phyloP scores from a whole-genome alignment of 345 rosid genomes.

The Carallia pectinifolia region DNA sequence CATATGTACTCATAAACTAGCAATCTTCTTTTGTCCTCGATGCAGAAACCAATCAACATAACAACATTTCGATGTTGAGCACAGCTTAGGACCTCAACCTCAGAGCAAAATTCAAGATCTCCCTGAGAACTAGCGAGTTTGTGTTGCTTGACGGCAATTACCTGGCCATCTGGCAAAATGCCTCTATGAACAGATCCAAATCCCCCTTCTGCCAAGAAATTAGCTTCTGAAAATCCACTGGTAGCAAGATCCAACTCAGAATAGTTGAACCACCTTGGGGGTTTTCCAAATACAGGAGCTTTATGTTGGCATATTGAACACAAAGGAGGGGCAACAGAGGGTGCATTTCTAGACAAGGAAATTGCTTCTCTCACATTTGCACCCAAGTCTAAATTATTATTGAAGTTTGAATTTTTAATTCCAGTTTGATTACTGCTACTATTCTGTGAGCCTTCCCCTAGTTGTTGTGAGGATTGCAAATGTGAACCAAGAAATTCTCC shows the following conservation, averaged over 20 bases:
- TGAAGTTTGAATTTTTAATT: slow-evolving; percentile 47
- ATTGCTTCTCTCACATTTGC: slow-evolving; percentile 85
- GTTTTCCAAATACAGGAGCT: slow-evolving; percentile 96
- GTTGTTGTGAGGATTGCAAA: slow-evolving; percentile 46
- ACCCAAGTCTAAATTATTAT: slow-evolving; percentile 57
- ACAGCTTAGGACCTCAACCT: slow-evolving; percentile 98
- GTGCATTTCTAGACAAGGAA: slow-evolving; percentile 76
- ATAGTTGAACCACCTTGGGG: slow-evolving; percentile 91
- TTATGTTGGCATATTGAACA: slow-evolving; percentile 98
- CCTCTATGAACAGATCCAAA: slow-evolving; percentile 99
- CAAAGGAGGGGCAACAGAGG: slow-evolving; percentile 93
- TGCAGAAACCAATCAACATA: slow-evolving; percentile 96
- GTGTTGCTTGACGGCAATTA: slow-evolving; percentile 97
- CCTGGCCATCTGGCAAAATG: slow-evolving; percentile 93
- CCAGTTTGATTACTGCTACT: slow-evolving; percentile 46
- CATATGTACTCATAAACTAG: slow-evolving; percentile 97
- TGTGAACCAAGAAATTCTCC: slow-evolving; percentile 54
- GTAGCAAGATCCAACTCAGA: slow-evolving; percentile 97
- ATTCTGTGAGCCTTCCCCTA: slow-evolving; percentile 45
- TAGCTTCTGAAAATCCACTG: slow-evolving; percentile 92
- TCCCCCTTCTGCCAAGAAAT: slow-evolving; percentile 99
- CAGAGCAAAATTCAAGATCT: slow-evolving; percentile 96
- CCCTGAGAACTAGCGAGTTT: slow-evolving; percentile 99
- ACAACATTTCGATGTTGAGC: slow-evolving; percentile 99
- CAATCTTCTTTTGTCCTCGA: slow-evolving; percentile 87